These are phyloP conservation scores for Ceratorhiza oryzae-sativae DNA, from an alignment of 1,284 basidiomycete species.

Conservation along the genomic window DNA sequence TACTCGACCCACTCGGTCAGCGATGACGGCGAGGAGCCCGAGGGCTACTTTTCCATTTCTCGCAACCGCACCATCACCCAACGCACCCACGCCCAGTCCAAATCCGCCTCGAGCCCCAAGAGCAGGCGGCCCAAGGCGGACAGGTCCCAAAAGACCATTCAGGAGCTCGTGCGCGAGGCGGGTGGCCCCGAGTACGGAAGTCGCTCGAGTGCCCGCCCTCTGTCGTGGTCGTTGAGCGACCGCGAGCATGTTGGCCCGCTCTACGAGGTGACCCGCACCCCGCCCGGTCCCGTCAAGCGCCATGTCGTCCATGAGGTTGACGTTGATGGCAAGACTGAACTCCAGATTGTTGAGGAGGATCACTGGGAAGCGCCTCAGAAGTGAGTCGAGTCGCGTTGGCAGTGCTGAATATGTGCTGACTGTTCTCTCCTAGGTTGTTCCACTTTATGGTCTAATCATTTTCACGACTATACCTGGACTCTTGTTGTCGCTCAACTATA, in stretches of 20 bases:
- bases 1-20: conserved; percentile 2
- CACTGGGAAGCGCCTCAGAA: conserved; percentile 35
- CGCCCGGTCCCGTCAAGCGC: conserved; percentile 10
- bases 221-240: not conserved
- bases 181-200: conserved; percentile 26
- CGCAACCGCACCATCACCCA: conserved; percentile 36
- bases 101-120: conserved; percentile 12
- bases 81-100: conserved; percentile 16
- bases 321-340: conserved; percentile 25
- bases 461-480: conserved; percentile 5
- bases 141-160: conserved; percentile 20
- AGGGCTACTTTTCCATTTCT: conserved; percentile 16
- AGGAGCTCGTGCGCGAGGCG: conserved; percentile 31
- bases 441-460: conserved; percentile 15
- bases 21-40: conserved; percentile 28
- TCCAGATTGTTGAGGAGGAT: conserved; percentile 15
- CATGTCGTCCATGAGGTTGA: conserved; percentile 31
- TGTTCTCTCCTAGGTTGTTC: conserved; percentile 10
- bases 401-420: not conserved
- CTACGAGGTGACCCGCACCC: conserved; percentile 26
- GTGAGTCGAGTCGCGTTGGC: not conserved
- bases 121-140: not conserved
- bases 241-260: conserved; percentile 2
- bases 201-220: too few relatives aligned
- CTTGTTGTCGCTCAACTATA: not conserved